Conservation (phyloP, 768 basidiomycete genomes). For the Pisolithus marmoratus region DNA sequence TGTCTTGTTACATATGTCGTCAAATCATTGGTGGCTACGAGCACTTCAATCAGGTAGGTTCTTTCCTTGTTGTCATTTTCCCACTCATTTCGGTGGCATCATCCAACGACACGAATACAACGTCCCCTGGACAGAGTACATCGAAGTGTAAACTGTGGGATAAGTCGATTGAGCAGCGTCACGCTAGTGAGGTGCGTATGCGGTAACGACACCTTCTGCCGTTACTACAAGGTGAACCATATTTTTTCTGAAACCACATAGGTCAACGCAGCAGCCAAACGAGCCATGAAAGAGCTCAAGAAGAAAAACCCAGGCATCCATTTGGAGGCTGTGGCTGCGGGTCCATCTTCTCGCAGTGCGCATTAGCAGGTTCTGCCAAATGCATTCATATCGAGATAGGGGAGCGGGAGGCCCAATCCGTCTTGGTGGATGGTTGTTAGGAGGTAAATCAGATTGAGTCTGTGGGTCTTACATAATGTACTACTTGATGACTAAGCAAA, state of each 20-base stretch:
- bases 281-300: slow-evolving; percentile 56
- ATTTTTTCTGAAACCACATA: slow-evolving; percentile 17
- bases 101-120: no score
- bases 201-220: background rate
- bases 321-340: slow-evolving; percentile 32
- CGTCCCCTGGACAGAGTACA: no score
- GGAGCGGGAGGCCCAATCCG: no score
- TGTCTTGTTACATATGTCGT: slow-evolving; percentile 85
- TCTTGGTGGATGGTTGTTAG: no score
- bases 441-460: no score
- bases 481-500: no score
- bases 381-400: no score
- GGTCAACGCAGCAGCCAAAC: slow-evolving; percentile 66
- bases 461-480: no score
- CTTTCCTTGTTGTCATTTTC: no score
- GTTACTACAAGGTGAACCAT: background rate
- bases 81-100: no score
- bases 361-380: no score
- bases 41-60: slow-evolving; percentile 56
- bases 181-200: slow-evolving; percentile 52
- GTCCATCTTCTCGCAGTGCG: no score
- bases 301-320: slow-evolving; percentile 62
- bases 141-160: slow-evolving; percentile 68
- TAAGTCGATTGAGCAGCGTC: slow-evolving; percentile 48
- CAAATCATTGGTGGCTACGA: slow-evolving; percentile 69